Conservation (phyloP, 1,284 basidiomycete species). For the Golubevia sp. region DNA sequence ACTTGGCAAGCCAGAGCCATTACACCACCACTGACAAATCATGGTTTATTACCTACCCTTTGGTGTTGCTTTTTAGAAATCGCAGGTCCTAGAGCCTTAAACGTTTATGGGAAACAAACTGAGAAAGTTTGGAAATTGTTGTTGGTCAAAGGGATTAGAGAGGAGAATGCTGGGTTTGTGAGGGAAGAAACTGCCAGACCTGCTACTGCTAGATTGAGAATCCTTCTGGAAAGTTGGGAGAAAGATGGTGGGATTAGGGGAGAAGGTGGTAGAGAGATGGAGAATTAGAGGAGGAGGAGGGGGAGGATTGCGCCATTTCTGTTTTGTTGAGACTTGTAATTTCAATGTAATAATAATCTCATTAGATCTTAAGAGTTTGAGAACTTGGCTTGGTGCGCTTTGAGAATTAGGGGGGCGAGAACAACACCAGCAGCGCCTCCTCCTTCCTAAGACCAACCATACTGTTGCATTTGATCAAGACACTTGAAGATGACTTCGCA, state of each 20-base stretch:
- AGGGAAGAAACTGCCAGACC: slow-evolving; percentile 31
- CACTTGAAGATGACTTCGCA: no score
- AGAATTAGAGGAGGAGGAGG: background rate
- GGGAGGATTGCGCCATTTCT: no score
- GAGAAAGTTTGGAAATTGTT: slow-evolving; percentile 40
- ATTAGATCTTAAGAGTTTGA: no score
- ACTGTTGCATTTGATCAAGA: no score
- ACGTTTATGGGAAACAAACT: slow-evolving; percentile 40
- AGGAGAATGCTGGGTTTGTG: slow-evolving; percentile 26
- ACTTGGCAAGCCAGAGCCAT: slow-evolving; percentile 44
- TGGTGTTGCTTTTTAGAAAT: slow-evolving; percentile 51
- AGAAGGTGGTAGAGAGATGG: slow-evolving; percentile 11
- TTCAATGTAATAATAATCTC: no score
- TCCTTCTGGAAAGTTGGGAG: slow-evolving; percentile 45
- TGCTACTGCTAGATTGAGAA: slow-evolving; percentile 31
- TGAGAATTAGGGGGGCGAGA: no score
- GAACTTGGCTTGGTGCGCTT: no score
- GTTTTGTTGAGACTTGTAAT: no score
- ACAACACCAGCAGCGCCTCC: no score
- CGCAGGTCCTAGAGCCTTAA: slow-evolving; percentile 24
- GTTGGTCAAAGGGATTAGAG: slow-evolving; percentile 30
- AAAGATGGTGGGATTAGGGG: slow-evolving; percentile 9
- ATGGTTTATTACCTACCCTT: slow-evolving; percentile 41
- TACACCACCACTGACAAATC: slow-evolving; percentile 34
- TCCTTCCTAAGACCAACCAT: no score